phyloP scores from a whole-genome alignment of 192 early-diverging fungal genomes.

The Fimicolochytrium jonesii region DNA sequence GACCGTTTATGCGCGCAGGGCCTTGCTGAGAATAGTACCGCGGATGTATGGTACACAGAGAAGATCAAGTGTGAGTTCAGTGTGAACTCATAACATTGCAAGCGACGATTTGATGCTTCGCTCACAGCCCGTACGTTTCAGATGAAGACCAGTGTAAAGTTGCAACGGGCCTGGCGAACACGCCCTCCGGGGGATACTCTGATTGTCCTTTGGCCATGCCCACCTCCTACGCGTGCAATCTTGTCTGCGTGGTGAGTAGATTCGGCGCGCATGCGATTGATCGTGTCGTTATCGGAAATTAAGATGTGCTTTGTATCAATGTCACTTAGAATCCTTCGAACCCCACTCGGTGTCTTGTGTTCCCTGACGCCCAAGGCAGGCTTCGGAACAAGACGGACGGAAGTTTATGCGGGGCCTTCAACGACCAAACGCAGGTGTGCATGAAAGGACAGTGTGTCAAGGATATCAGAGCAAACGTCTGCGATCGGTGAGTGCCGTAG shows the following conservation, averaged over 20 bases:
- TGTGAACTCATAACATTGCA: not conserved
- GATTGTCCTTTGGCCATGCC: conserved; percentile 5
- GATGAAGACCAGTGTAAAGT: conserved; percentile 11
- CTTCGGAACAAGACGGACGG: conserved; percentile 21
- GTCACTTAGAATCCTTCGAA: too few species aligned
- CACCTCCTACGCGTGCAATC: not conserved
- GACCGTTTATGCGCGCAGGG: too few species aligned
- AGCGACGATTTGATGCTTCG: not conserved
- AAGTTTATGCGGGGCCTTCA: conserved; percentile 15
- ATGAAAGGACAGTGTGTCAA: conserved; percentile 1
- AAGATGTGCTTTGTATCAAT: too few species aligned
- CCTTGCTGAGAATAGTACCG: conserved; percentile 3
- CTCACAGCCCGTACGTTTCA: not conserved
- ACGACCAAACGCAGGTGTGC: conserved; percentile 10
- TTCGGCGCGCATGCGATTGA: too few species aligned
- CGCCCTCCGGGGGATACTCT: conserved; percentile 8
- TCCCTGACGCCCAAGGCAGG: not conserved
- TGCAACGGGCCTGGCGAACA: not conserved
- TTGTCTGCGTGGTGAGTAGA: conserved; percentile 3
- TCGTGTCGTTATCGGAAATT: too few species aligned
- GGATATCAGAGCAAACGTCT: conserved; percentile 1
- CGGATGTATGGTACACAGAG: conserved; percentile 6
- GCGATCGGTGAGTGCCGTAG: conserved; percentile 10
- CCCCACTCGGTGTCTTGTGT: conserved; percentile 3
- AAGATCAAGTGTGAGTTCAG: not conserved